Evolutionary conservation across 179 eudicot species (phyloP), one percentile per base, ranked within the genome.

Genomic region (Amaranthus tricolor): DNA sequence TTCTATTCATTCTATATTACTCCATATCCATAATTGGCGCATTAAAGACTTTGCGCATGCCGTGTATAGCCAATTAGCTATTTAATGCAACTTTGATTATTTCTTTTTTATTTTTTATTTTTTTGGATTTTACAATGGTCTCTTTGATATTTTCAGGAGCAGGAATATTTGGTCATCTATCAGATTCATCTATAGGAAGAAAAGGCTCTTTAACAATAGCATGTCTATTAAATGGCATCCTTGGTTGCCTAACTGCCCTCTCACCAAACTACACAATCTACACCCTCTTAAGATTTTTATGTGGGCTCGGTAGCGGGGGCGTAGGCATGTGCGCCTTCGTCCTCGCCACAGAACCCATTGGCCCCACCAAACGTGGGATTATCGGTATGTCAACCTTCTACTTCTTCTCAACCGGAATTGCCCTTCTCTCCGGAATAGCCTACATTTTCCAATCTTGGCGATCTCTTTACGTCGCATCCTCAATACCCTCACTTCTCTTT

Each of bases 371-470:
- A 68, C 93, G 98, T 6, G 98, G 98, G 16, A 65, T 82, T 0
- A 96, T 93, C 0, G 98, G 97, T 50, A 93, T 93, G 98, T 93
- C 97, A 40, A 89, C 98, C 49, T 93, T 93, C 83, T 93, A 93
- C 84, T 93, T 93, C 83, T 93, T 93, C 89, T 87, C 97, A 0
- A 50, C 80, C 19, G 98, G 98, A 15, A 93, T 90, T 7, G 89
- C 93, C 61, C 54, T 87, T 12, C 87, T 93, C 9, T 78, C 93
- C 0, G 91, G 92, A 47, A 76, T 91, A 11, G 98, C 98, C 44
- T 91, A 85, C 75, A 12, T 81, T 12, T 93, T 89, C 74, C 86
- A 58, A 9, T 74, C 92, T 4, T 93, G 98, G 98, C 77, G 97
- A 13, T 56, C 83, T 40, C 90, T 93, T 60, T 93, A 93, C 66